Percentiles rank a stretch among this genome's conserved stretches.
Evolutionary conservation across 352 stramenopile genomes (phyloP).

Genomic region (Pythium pectinolyticum): DNA sequence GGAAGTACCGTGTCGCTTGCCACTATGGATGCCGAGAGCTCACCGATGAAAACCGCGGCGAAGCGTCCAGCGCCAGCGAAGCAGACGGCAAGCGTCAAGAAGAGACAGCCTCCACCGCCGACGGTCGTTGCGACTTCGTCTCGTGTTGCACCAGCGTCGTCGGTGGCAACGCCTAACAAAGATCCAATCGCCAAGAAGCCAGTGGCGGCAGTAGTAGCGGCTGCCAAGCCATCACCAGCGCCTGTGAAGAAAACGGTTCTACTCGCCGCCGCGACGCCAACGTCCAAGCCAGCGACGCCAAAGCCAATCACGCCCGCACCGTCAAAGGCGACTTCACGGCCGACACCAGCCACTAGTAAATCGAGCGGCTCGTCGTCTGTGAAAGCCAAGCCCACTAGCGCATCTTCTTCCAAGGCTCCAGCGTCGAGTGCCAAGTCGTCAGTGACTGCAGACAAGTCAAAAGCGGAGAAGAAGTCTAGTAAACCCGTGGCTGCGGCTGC

Average conservation of each 20-base stretch:
- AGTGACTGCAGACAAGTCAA: neutral
- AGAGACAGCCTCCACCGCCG: neutral
- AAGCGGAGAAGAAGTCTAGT: neutral
- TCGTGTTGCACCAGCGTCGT: conserved; percentile 12
- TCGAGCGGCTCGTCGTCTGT: neutral
- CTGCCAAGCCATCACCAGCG: neutral
- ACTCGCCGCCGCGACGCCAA: neutral
- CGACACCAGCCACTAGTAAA: neutral
- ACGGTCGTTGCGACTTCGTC: conserved; percentile 2
- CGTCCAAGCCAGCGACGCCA: neutral
- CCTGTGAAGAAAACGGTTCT: neutral
- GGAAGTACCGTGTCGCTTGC: conserved; percentile 13
- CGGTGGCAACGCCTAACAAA: neutral
- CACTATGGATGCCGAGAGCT: neutral
- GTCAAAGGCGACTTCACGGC: neutral
- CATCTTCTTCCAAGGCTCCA: neutral
- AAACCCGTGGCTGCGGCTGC: neutral
- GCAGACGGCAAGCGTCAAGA: conserved; percentile 1
- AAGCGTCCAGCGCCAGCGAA: conserved; percentile 2
- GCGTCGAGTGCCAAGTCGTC: neutral
- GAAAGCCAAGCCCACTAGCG: neutral
- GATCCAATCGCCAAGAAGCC: neutral
- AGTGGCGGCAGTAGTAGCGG: neutral
- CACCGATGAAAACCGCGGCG: conserved; percentile 2
- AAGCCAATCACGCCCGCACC: neutral